phyloP scores from a whole-genome alignment of 495 filamentous ascomycete species.

The Aspergillus saccharolyticus region DNA sequence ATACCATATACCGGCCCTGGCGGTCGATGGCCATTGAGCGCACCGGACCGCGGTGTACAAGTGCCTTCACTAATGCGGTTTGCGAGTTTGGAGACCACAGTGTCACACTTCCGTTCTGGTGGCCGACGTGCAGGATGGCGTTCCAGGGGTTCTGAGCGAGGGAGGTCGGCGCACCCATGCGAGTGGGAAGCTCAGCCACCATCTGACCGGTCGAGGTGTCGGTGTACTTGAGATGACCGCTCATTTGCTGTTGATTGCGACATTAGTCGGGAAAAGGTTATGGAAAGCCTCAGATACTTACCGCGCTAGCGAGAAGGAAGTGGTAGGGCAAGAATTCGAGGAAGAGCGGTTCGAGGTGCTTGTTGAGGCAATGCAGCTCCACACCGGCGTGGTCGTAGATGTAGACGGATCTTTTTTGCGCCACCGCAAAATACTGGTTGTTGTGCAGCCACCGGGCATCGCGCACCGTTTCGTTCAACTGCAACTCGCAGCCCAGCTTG shows the following conservation, averaged over 20 bases:
- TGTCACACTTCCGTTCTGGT: slow-evolving; percentile 89
- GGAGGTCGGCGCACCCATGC: slow-evolving; percentile 75
- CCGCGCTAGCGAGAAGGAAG: slow-evolving; percentile 83
- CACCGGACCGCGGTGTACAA: slow-evolving; percentile 94
- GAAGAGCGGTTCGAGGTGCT: slow-evolving; percentile 86
- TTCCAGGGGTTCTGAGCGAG: slow-evolving; percentile 86
- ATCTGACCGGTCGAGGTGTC: slow-evolving; percentile 89
- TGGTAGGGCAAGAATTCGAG: slow-evolving; percentile 97
- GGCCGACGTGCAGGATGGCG: slow-evolving; percentile 83
- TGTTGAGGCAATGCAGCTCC: slow-evolving; percentile 83
- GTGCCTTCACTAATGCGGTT: slow-evolving; percentile 82
- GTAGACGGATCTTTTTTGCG: slow-evolving; percentile 93
- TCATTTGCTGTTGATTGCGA: slow-evolving; percentile 53
- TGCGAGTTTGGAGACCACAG: slow-evolving; percentile 94
- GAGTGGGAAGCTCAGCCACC: slow-evolving; percentile 77
- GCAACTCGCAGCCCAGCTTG: slow-evolving; percentile 83
- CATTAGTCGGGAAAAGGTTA: slow-evolving; percentile 1
- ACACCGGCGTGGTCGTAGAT: slow-evolving; percentile 90
- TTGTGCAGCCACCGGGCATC: slow-evolving; percentile 94
- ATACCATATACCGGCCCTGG: slow-evolving; percentile 92
- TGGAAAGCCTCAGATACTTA: slow-evolving; percentile 33
- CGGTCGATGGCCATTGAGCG: slow-evolving; percentile 80
- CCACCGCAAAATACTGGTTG: slow-evolving; percentile 93
- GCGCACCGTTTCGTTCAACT: slow-evolving; percentile 81
- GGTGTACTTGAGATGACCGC: slow-evolving; percentile 86